phyloP scores from a whole-genome alignment of 2,329 filamentous ascomycete species.

The Alternaria arborescens region DNA sequence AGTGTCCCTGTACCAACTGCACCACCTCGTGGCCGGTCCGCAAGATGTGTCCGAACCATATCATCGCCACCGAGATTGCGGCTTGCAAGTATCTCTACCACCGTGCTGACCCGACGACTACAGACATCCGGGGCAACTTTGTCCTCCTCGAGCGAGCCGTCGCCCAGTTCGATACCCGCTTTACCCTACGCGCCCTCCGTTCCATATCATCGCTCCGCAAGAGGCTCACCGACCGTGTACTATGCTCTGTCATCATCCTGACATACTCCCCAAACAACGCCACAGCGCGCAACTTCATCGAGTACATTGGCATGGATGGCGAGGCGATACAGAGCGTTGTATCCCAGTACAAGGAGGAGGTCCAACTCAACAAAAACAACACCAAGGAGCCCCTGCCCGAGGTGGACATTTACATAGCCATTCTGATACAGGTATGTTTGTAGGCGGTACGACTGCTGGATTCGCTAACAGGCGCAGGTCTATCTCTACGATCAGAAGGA shows the following conservation, averaged over 20 bases:
- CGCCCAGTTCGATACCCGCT: slow-evolving; percentile 90
- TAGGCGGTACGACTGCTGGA: background rate
- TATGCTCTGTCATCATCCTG: slow-evolving; percentile 81
- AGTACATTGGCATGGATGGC: slow-evolving; percentile 72
- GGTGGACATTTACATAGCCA: slow-evolving; percentile 87
- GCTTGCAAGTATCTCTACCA: slow-evolving; percentile 40
- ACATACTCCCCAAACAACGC: slow-evolving; percentile 75
- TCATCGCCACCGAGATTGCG: slow-evolving; percentile 41
- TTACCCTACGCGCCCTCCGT: slow-evolving; percentile 90
- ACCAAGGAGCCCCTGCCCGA: slow-evolving; percentile 83
- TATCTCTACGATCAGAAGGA: slow-evolving; percentile 87
- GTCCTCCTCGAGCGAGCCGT: slow-evolving; percentile 90
- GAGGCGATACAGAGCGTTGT: slow-evolving; percentile 66
- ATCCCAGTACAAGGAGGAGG: slow-evolving; percentile 71
- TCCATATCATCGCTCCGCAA: slow-evolving; percentile 97
- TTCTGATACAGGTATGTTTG: slow-evolving; percentile 63
- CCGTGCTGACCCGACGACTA: slow-evolving; percentile 41
- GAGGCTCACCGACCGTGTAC: slow-evolving; percentile 81
- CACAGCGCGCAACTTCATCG: slow-evolving; percentile 74
- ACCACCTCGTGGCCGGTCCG: slow-evolving; percentile 26
- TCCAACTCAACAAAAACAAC: slow-evolving; percentile 65
- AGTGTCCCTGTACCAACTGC: slow-evolving; percentile 35
- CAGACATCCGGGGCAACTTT: slow-evolving; percentile 97
- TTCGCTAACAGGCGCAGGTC: slow-evolving; percentile 67
- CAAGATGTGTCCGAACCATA: slow-evolving; percentile 42